Evolutionary conservation across 768 basidiomycete species (phyloP).

Genomic region (Rubroboletus satanas): DNA sequence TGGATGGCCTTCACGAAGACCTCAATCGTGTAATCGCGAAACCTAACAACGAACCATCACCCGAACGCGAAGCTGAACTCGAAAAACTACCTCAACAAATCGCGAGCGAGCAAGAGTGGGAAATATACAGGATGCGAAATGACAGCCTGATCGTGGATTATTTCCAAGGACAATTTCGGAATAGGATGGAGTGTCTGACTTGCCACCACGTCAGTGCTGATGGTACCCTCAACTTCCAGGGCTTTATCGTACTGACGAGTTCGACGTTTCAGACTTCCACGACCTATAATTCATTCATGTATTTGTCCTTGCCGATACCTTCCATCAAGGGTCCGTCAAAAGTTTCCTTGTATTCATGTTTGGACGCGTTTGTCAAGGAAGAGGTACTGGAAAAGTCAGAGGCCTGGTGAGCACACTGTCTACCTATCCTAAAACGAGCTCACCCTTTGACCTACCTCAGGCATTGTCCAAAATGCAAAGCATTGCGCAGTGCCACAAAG

Average conservation of each 20-base stretch:
- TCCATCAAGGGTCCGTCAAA: conserved; percentile 50
- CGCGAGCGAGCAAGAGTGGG: conserved; percentile 92
- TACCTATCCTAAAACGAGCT: not conserved
- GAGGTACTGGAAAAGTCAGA: conserved; percentile 91
- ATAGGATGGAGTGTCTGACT: conserved; percentile 82
- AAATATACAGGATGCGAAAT: conserved; percentile 81
- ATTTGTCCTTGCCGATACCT: conserved; percentile 87
- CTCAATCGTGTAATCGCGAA: conserved; percentile 79
- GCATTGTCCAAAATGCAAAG: conserved; percentile 95
- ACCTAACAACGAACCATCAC: conserved; percentile 57
- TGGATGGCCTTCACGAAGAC: conserved; percentile 91
- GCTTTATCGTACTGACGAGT: conserved; percentile 10
- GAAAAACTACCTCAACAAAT: conserved; percentile 84
- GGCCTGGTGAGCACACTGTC: conserved; percentile 65
- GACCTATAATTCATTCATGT: conserved; percentile 96
- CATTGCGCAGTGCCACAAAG: conserved; percentile 81
- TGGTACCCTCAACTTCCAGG: not conserved
- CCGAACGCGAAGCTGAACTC: conserved; percentile 82
- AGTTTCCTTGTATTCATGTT: conserved; percentile 72
- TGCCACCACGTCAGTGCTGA: conserved; percentile 70
- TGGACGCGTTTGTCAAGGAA: conserved; percentile 86
- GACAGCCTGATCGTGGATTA: conserved; percentile 94
- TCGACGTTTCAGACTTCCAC: conserved; percentile 74
- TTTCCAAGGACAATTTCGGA: conserved; percentile 97
- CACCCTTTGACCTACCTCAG: conserved; percentile 37